These are phyloP conservation scores for Coniochaeta hoffmannii DNA, from an alignment of 2,329 filamentous ascomycete species.

Conservation along the genomic window DNA sequence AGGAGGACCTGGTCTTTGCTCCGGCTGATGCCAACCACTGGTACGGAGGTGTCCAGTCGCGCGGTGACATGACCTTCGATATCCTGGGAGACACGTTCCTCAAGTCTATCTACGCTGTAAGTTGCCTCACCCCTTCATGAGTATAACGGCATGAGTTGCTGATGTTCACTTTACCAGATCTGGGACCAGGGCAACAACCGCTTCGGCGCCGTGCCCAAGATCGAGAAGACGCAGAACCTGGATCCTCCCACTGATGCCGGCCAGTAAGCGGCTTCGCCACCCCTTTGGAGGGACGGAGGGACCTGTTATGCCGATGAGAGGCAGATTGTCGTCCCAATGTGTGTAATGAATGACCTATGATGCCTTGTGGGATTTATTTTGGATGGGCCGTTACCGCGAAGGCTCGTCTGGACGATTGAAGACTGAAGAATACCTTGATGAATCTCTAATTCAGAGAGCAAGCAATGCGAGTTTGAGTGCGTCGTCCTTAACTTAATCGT, in stretches of 20 bases:
- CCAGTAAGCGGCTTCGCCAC: no score
- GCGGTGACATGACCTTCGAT: constrained; percentile 50
- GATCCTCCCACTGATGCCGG: constrained; percentile 9
- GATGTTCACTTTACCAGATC: constrained; percentile 30
- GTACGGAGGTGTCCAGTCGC: constrained; percentile 60
- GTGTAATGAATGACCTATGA: background rate
- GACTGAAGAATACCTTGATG: background rate
- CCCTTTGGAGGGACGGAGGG: no score
- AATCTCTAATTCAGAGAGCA: background rate
- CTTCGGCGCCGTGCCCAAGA: constrained; percentile 52
- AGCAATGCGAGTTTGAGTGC: background rate
- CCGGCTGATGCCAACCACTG: constrained; percentile 44
- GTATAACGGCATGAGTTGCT: constrained; percentile 3
- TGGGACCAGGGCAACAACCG: constrained; percentile 55
- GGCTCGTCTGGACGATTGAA: background rate
- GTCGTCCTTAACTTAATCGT: no score
- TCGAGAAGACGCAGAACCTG: constrained; percentile 28
- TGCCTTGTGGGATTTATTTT: background rate
- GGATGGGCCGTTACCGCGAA: background rate
- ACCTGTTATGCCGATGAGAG: no score
- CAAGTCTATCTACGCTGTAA: constrained; percentile 57
- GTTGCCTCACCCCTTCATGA: constrained; percentile 14
- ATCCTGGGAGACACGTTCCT: constrained; percentile 58
- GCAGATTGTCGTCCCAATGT: no score
- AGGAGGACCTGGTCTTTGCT: constrained; percentile 55